Percentiles rank a stretch among this genome's conserved stretches.
phyloP scores from a whole-genome alignment of 2,329 filamentous ascomycete genomes.

The Fusarium sp. region DNA sequence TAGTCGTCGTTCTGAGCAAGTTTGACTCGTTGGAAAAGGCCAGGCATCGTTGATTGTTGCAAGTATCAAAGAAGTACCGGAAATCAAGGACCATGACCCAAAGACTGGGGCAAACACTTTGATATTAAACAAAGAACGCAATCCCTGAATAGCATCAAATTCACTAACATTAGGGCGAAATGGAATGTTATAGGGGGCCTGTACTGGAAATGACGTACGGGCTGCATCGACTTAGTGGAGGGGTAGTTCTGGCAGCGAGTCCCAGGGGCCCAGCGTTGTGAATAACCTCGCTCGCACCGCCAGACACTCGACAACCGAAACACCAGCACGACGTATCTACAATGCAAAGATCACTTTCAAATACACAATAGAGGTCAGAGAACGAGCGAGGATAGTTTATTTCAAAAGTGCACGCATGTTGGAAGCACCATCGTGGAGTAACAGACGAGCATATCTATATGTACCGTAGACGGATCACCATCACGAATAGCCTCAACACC shows the following conservation, averaged over 20 bases:
- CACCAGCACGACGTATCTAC: neutral
- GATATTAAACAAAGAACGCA: neutral
- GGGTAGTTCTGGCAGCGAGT: neutral
- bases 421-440: neutral
- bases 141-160: neutral
- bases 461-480: neutral
- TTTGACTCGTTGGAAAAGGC: neutral
- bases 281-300: conserved; percentile 11
- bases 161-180: neutral
- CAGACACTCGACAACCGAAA: neutral
- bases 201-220: neutral
- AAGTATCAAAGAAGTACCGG: neutral
- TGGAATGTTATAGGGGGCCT: neutral
- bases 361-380: accelerated
- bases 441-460: neutral
- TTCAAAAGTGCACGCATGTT: neutral
- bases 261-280: conserved; percentile 8
- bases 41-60: neutral
- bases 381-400: neutral
- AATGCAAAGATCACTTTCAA: accelerated
- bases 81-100: neutral
- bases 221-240: conserved; percentile 2
- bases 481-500: conserved; percentile 17
- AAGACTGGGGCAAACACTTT: conserved; percentile 6
- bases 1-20: neutral